phyloP scores from a whole-genome alignment of 345 rosid species.

The Lepidium aucheri region DNA sequence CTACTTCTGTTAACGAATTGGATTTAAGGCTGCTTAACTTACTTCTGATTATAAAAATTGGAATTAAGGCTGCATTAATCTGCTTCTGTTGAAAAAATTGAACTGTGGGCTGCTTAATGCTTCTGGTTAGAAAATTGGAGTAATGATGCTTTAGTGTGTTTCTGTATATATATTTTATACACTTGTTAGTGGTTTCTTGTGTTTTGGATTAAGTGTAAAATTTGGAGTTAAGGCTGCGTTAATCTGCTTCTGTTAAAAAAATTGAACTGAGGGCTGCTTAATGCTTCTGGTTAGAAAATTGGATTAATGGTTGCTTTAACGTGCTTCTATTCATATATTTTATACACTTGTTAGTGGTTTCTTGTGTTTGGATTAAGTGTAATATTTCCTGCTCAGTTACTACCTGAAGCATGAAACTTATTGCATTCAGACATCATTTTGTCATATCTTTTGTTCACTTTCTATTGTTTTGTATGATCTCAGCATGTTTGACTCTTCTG shows the following conservation, averaged over 20 bases:
- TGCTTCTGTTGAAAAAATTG: too few relatives aligned
- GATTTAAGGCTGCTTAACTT: not conserved
- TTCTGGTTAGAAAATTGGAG: too few relatives aligned
- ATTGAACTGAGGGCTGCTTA: not conserved
- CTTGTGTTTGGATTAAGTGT: constrained; percentile 23
- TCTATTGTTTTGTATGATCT: constrained; percentile 21
- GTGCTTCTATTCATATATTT: not conserved
- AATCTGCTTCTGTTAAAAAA: constrained; percentile 1
- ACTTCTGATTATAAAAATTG: too few relatives aligned
- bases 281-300: not conserved
- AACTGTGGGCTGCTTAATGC: too few relatives aligned
- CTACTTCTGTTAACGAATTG: not conserved
- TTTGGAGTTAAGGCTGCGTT: not conserved
- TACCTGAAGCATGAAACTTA: not conserved
- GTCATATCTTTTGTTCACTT: constrained; percentile 22
- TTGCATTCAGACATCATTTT: constrained; percentile 24
- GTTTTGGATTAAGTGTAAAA: too few relatives aligned
- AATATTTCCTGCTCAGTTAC: constrained; percentile 9
- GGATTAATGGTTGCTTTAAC: not conserved
- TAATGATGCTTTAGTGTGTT: too few relatives aligned
- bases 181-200: too few relatives aligned
- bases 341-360: constrained; percentile 7
- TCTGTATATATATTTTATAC: too few relatives aligned
- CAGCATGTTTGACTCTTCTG: constrained; percentile 22
- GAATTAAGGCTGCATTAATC: too few relatives aligned